A percentile compares a stretch with the other conserved stretches of the same genome.
phyloP scores from a whole-genome alignment of 1,284 basidiomycete genomes.

The Farysia itapuensis region DNA sequence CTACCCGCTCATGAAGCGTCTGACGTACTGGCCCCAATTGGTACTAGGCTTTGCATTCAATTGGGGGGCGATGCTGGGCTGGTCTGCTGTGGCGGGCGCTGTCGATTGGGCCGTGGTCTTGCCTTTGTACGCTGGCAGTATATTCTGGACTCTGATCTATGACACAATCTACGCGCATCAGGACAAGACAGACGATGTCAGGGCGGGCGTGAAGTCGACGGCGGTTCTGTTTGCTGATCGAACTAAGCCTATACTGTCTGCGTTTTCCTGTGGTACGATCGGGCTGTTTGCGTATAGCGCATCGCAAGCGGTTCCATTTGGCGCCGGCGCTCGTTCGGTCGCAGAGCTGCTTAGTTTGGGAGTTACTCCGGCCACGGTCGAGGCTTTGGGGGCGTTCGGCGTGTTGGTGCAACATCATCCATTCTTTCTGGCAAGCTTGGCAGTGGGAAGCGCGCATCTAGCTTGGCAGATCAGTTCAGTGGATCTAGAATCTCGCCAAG shows the following conservation, averaged over 20 bases:
- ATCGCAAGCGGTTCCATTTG: slow-evolving; percentile 17
- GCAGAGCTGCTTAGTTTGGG: slow-evolving; percentile 5
- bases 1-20: slow-evolving; percentile 96
- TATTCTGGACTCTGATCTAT: slow-evolving; percentile 93
- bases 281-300: slow-evolving; percentile 73
- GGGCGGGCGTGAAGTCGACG: slow-evolving; percentile 87
- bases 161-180: slow-evolving; percentile 99
- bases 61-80: slow-evolving; percentile 94
- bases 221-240: slow-evolving; percentile 78
- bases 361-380: slow-evolving; percentile 8
- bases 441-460: slow-evolving; percentile 75
- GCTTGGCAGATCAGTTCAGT: slow-evolving; percentile 72
- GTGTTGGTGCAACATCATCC: slow-evolving; percentile 61
- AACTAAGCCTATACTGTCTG: slow-evolving; percentile 75
- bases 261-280: slow-evolving; percentile 74
- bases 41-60: slow-evolving; percentile 79
- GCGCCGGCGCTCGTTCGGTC: slow-evolving; percentile 4
- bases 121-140: slow-evolving; percentile 85
- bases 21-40: slow-evolving; percentile 95
- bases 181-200: slow-evolving; percentile 90
- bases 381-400: slow-evolving; percentile 8
- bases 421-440: slow-evolving; percentile 75
- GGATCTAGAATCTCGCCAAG: slow-evolving; percentile 75
- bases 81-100: slow-evolving; percentile 84
- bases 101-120: slow-evolving; percentile 74